Evolutionary conservation across 2,329 filamentous ascomycete genomes (phyloP).

Genomic region (Periconia sp.): DNA sequence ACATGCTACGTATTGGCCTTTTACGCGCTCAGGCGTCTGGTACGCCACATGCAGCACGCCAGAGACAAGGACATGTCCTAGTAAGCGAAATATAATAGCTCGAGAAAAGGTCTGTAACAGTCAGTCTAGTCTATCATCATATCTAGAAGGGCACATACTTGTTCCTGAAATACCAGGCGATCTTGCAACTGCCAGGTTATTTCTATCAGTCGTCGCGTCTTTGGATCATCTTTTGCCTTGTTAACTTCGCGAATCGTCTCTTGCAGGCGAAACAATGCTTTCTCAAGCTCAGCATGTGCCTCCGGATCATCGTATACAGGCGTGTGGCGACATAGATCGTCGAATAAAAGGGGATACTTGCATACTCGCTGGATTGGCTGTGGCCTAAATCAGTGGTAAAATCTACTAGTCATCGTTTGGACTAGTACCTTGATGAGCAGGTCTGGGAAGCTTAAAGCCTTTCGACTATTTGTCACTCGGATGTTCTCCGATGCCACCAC

Average conservation of each 20-base stretch:
- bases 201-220: constrained; percentile 72
- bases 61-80: constrained; percentile 82
- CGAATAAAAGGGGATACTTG: constrained; percentile 87
- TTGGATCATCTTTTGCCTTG: constrained; percentile 76
- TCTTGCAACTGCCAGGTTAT: constrained; percentile 87
- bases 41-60: constrained; percentile 85
- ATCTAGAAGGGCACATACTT: constrained; percentile 57
- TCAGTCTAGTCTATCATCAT: constrained; percentile 4
- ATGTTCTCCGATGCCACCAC: constrained; percentile 74
- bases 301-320: constrained; percentile 84
- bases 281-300: constrained; percentile 80
- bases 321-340: constrained; percentile 81
- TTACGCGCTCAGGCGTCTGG: constrained; percentile 70
- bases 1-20: constrained; percentile 83
- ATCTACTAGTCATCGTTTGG: too few relatives aligned
- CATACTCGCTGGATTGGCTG: constrained; percentile 92
- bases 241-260: constrained; percentile 83
- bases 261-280: constrained; percentile 72
- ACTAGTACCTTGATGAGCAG: constrained; percentile 82
- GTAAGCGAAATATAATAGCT: constrained; percentile 68
- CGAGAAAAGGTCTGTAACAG: constrained; percentile 31
- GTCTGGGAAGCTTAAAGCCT: constrained; percentile 82
- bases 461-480: constrained; percentile 68
- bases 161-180: constrained; percentile 74
- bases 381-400: constrained; percentile 3